These are phyloP conservation scores for Russula griseocarnosa DNA, from an alignment of 768 basidiomycete genomes.

Conservation along the genomic window DNA sequence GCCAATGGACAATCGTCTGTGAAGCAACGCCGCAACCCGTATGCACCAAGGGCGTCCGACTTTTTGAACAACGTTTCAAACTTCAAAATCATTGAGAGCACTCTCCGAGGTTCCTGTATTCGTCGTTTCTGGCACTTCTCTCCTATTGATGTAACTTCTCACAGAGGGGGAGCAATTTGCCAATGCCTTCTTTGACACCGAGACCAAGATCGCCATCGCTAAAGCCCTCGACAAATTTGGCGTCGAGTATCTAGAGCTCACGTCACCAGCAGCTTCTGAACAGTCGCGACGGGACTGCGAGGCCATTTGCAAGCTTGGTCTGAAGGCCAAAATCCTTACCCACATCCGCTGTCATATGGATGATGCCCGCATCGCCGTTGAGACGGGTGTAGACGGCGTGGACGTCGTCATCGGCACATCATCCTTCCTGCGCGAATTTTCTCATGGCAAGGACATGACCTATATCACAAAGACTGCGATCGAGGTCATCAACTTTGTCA, in stretches of 20 bases:
- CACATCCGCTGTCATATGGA: conserved; percentile 99
- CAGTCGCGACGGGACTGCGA: conserved; percentile 93
- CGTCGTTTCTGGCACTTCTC: conserved; percentile 21
- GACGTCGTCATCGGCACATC: conserved; percentile 99
- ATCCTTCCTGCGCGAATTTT: conserved; percentile 98
- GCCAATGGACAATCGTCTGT: conserved; percentile 33
- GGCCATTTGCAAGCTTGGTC: conserved; percentile 97
- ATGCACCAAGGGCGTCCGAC: conserved; percentile 87
- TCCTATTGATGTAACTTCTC: conserved; percentile 11
- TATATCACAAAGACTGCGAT: conserved; percentile 99
- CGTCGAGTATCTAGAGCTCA: conserved; percentile 99
- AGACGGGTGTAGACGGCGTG: conserved; percentile 98
- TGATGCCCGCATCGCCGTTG: conserved; percentile 95
- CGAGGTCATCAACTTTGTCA: conserved; percentile 98
- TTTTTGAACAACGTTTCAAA: conserved; percentile 90
- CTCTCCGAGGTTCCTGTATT: conserved; percentile 69
- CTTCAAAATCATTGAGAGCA: conserved; percentile 96
- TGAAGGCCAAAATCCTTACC: conserved; percentile 95
- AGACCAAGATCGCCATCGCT: conserved; percentile 99
- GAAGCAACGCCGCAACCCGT: conserved; percentile 61
- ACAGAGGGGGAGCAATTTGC: conserved; percentile 98
- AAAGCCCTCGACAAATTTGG: conserved; percentile 98
- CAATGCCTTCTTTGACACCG: conserved; percentile 98
- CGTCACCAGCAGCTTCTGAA: conserved; percentile 95
- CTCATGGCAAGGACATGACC: conserved; percentile 99